phyloP scores from a whole-genome alignment of 148 eudicot species.

The Amaranthus cruentus region DNA sequence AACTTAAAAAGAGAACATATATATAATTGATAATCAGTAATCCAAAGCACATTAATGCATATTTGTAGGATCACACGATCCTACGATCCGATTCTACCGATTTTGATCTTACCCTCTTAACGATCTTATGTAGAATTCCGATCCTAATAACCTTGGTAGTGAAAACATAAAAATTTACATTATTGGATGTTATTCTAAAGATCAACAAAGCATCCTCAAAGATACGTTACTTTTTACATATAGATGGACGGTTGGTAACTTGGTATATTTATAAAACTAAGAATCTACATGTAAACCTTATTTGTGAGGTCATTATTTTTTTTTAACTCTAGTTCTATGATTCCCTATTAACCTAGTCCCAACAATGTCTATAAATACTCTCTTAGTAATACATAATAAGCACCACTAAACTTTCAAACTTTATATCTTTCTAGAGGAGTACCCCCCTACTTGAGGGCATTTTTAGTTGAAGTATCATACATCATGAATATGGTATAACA shows the following conservation, averaged over 20 bases:
- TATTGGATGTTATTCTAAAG: background rate
- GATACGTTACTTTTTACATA: background rate
- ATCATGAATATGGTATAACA: slow-evolving; percentile 13
- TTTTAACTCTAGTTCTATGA: background rate
- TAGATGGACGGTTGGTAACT: background rate
- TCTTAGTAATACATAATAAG: background rate
- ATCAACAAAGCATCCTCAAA: background rate
- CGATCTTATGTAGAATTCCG: no score
- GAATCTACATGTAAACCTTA: background rate
- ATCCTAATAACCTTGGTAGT: no score
- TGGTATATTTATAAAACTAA: background rate
- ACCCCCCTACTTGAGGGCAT: background rate
- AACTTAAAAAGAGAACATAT: no score
- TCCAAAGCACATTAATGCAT: no score
- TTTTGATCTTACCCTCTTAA: no score
- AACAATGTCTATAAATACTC: slow-evolving; percentile 10
- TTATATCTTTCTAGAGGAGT: background rate
- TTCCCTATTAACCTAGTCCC: background rate
- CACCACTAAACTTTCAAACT: slow-evolving; percentile 3
- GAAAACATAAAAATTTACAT: no score
- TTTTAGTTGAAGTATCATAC: slow-evolving; percentile 4
- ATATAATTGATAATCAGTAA: no score
- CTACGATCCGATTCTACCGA: no score
- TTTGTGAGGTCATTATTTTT: background rate
- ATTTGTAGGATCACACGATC: no score